Conservation (phyloP, 2,329 filamentous ascomycete species). For the Alternaria viburni region DNA sequence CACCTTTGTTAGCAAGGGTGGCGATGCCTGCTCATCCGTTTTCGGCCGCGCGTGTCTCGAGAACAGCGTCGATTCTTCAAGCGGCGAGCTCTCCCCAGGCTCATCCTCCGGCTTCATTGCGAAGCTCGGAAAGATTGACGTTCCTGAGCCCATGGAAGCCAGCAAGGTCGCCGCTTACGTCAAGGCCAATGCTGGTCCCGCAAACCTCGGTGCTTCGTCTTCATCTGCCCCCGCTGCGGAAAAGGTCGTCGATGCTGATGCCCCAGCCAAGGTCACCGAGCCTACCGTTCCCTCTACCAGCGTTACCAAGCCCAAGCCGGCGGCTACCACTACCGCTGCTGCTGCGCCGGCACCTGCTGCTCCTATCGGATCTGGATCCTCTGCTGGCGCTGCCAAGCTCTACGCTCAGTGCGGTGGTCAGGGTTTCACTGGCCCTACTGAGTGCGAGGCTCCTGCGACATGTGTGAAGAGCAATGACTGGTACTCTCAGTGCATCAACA, state of each 20-base stretch:
- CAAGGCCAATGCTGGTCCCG: constrained; percentile 28
- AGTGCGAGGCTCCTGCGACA: constrained; percentile 44
- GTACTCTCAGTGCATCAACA: constrained; percentile 50
- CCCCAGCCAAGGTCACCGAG: neutral
- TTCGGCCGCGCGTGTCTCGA: constrained; percentile 25
- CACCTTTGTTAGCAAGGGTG: constrained; percentile 38
- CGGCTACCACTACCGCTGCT: neutral
- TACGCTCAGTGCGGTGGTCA: constrained; percentile 52
- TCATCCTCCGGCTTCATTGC: constrained; percentile 21
- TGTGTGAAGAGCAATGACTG: constrained; percentile 49
- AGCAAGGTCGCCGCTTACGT: constrained; percentile 27
- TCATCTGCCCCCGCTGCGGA: neutral
- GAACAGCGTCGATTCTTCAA: constrained; percentile 28
- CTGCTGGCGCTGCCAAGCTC: constrained; percentile 12
- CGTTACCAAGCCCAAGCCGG: neutral
- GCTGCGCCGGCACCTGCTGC: neutral
- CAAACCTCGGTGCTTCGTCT: constrained; percentile 18
- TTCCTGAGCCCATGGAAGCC: constrained; percentile 18
- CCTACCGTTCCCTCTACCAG: neutral
- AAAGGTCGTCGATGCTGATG: neutral
- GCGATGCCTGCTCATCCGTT: constrained; percentile 21
- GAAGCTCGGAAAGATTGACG: constrained; percentile 16
- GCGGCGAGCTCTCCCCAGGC: constrained; percentile 22
- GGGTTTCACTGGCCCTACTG: constrained; percentile 45
- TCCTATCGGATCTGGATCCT: neutral